phyloP scores from a whole-genome alignment of 805 yeast species.

The Blastobotrys muscicola region DNA sequence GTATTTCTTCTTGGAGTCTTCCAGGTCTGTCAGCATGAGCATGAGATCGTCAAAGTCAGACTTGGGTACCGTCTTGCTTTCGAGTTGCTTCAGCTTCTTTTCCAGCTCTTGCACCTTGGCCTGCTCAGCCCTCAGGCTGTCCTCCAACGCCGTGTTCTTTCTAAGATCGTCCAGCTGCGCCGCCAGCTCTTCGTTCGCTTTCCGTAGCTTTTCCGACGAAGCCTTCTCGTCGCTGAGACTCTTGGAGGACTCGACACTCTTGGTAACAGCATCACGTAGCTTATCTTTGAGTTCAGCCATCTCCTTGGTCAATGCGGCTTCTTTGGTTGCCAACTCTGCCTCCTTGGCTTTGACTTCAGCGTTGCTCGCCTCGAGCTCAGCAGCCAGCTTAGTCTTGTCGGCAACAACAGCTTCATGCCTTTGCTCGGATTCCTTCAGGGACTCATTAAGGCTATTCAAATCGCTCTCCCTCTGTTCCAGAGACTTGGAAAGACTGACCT shows the following conservation, averaged over 20 bases:
- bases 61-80: conserved; percentile 32
- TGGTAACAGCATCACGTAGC: no score
- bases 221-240: no score
- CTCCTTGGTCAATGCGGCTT: not conserved
- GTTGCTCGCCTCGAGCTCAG: not conserved
- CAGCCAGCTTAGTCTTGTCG: not conserved
- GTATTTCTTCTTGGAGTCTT: conserved; percentile 53
- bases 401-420: not conserved
- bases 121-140: not conserved
- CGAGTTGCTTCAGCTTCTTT: not conserved
- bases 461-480: conserved; percentile 1
- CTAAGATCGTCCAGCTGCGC: not conserved
- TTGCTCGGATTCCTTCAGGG: not conserved
- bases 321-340: not conserved
- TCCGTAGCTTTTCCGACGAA: no score
- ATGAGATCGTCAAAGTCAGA: conserved; percentile 64
- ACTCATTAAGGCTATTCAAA: not conserved
- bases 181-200: not conserved
- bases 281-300: no score
- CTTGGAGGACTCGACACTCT: no score
- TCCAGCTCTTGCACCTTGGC: not conserved
- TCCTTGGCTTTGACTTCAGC: not conserved
- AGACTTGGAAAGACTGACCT: not conserved
- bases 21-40: conserved; percentile 67
- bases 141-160: not conserved